Evolutionary conservation across 768 basidiomycete genomes (phyloP), one percentile per base, ranked within the genome.

Genomic region (Lenzites betulinus): DNA sequence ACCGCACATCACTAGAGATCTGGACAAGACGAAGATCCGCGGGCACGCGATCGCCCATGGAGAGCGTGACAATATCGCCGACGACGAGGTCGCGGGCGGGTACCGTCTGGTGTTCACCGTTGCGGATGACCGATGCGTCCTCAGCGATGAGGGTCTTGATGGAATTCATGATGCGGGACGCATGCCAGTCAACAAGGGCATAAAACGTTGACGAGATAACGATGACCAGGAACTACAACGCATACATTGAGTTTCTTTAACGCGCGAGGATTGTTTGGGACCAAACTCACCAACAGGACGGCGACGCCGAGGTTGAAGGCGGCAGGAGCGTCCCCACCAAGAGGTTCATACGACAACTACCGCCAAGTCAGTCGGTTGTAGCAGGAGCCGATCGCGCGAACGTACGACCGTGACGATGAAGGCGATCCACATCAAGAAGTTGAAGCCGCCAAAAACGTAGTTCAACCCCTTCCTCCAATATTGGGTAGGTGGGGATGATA

Each of bases 1-100:
- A 83, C 56, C 79, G 78, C 39, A 87, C 71, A 66, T 89, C 87
- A 2, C 79, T 82, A 23, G 52, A 88, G 78, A 78, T 79, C 4
- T 84, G 76, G 36, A 89, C 78, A n/a, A 91, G 74, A 50, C 84
- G 80, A 16, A 90, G 59, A 66, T 91, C 89, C 4, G 89, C 88
- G 0, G 89, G 89, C 2, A 90, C 81, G 16, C 87, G 84, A 66
- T 85, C 83, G 25, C 89, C 89, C 57, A 89, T 80, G 25, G 74
- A 74, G 66, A 90, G 80, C 1, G 78, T 75, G 53, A 89, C 81
- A 28, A 91, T 70, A 66, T 91, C 89, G 15, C 89, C 89, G 0
- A 83, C 82, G 7, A 90, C 85, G 28, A 88, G 78, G 48, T 85
- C 80, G 41, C 80, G 80, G 28, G 85, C 83, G 20, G 75, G 73